Percentiles rank a stretch among this genome's conserved stretches.
These are phyloP conservation scores for Silene vulgaris DNA, from an alignment of 179 eudicot genomes.

Conservation along the genomic window DNA sequence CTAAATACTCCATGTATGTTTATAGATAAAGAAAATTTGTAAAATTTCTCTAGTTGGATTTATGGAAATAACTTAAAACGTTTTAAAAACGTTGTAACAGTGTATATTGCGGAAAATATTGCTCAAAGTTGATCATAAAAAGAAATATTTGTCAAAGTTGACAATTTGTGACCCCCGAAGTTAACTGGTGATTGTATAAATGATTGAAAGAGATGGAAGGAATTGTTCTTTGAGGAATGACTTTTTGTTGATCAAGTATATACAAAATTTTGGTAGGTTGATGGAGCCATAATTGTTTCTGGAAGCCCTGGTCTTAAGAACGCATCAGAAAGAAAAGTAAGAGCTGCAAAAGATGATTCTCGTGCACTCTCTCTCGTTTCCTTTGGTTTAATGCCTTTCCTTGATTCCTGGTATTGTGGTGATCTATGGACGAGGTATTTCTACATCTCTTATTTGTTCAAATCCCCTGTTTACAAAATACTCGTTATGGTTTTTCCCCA, in stretches of 20 bases:
- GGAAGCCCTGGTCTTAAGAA: slow-evolving; percentile 89
- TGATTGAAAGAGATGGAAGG: background rate
- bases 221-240: background rate
- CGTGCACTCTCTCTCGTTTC: slow-evolving; percentile 48
- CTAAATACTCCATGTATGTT: no score
- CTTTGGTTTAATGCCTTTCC: slow-evolving; percentile 56
- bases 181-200: background rate
- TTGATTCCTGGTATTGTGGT: slow-evolving; percentile 66
- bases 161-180: background rate
- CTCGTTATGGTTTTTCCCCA: background rate
- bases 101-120: no score
- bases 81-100: no score
- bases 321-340: slow-evolving; percentile 43
- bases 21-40: no score
- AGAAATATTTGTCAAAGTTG: background rate
- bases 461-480: background rate
- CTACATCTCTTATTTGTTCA: slow-evolving; percentile 10
- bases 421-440: slow-evolving; percentile 79
- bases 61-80: no score
- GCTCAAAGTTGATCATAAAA: background rate
- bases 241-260: background rate
- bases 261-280: slow-evolving; percentile 37
- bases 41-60: background rate
- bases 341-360: slow-evolving; percentile 73
- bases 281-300: slow-evolving; percentile 70